Base-by-base conservation (phyloP, 306 rosid species). In the Corylus americana region DNA sequence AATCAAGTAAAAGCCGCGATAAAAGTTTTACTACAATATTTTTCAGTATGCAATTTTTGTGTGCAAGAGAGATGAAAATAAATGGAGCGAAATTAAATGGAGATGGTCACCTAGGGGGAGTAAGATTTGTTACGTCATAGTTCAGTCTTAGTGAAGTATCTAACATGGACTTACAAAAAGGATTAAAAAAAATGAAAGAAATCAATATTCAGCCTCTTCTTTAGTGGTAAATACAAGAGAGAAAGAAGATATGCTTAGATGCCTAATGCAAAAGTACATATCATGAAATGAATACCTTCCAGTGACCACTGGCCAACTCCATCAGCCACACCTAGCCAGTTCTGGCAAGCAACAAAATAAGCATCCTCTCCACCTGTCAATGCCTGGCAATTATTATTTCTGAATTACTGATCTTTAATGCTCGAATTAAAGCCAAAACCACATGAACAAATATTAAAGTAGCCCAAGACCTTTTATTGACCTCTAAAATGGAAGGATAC, bases 281-380 rank as follows among this genome's bases (percentile, higher is more conserved):
- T 47, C 27, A 67, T 29, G 71, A 76, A 74, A 49, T 47, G 10
- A 37, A 71, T 86, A 92, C 96, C 96, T 91, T 91, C 91, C 70
- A 86, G 78, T 29, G 96, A 89, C 97, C 97, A 91, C 14, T 81
- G 94, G 76, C 89, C 86, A 72, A 87, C 87, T 81, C 97, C 97
- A 79, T 92, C 97, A 71, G 94, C 96, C 82, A 92, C 91, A 44
- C 91, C 94, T 73, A 91, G 80, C 94, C 94, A 92, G 83, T 78
- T 91, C 77, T 78, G 76, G 81, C n/a, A 66, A 76, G 90, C 77
- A 84, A 92, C 78, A 76, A 89, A 91, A 79, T 86, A 88, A 59
- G 92, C 90, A 85, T 92, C 93, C 83, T 88, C 92, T 81, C 88
- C 85, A 77, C 87, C 90, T 84, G 90, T 78, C 90, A 88, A 81